Evolutionary conservation across 2,329 filamentous ascomycete genomes (phyloP), one percentile per base, ranked within the genome.

Genomic region (Alternaria atra): DNA sequence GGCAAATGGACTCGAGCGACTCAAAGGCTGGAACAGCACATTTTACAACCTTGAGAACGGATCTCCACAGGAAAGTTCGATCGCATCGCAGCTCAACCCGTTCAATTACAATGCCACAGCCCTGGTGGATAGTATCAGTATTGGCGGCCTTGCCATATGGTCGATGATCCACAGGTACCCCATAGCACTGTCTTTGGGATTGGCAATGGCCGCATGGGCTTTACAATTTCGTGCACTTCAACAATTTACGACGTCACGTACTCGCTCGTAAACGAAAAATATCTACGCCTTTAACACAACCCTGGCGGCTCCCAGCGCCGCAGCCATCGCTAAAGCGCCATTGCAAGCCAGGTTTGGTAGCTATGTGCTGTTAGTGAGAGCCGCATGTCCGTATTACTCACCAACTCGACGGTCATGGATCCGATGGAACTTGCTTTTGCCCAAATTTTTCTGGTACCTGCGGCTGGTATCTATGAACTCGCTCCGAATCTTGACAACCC

Each of bases 251-350:
- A 57, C 35, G 46, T 57, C 27, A 42, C 25, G 5, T 57, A 57
- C 25, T 39, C 46, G 2, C 46, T 57, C 4, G 54, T 57, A 6
- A 13, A 29, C 8, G 44, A 35, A 15, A 15, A 44, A 32, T 29
- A 30, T 57, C 13, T 13, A 8, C 6, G 20, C n/a, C 13, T 42
- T 52, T 35, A 42, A 39, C 34, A 29, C 34, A 7, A 57, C 54
- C 8, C 54, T 20, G 9, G 54, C 46, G 1, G 30, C 15, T 32
- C 34, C 44, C 4, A 13, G 35, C 5, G 42, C 46, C 4, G 55
- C 55, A 27, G 46, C 55, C 15, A 34, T 57, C 10, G 29, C 43
- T n/a, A 57, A 51, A 37, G 55, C 55, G 8, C 55, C 55, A 12
- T 1, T 52, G 2, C 46, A 57, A 37, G 55, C 47, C 12, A 46